Percentiles rank a stretch among this genome's conserved stretches.
Conservation (phyloP, 2,329 filamentous ascomycete genomes). For the Curvularia sp. region DNA sequence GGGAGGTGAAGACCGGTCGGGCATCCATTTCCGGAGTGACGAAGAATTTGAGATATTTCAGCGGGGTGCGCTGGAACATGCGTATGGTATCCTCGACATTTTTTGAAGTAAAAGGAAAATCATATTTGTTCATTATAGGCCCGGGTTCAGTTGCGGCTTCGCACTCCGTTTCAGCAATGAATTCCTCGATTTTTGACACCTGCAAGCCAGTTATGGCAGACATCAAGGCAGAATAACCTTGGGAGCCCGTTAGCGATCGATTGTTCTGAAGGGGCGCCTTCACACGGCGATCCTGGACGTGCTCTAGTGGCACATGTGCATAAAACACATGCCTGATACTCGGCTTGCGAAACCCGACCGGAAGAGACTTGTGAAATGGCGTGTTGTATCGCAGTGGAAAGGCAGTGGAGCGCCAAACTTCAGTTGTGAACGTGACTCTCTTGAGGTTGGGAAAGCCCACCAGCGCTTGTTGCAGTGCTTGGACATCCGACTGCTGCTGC, state of each 20-base stretch:
- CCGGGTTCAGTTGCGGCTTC: conserved; percentile 11
- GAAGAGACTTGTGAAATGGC: conserved; percentile 53
- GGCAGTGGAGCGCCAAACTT: conserved; percentile 47
- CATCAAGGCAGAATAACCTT: conserved; percentile 43
- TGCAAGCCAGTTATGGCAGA: conserved; percentile 33
- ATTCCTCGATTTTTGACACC: conserved; percentile 41
- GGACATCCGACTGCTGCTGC: conserved; percentile 32
- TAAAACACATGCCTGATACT: conserved; percentile 42
- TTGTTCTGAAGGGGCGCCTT: background rate
- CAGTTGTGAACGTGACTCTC: conserved; percentile 51
- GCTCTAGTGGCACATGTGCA: conserved; percentile 7
- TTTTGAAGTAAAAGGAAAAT: conserved; percentile 1
- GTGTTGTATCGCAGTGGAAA: conserved; percentile 52
- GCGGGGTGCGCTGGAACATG: conserved; percentile 13
- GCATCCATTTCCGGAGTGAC: conserved; percentile 5
- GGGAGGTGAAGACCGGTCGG: background rate
- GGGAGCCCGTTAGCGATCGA: conserved; percentile 28
- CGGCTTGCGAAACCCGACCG: conserved; percentile 51
- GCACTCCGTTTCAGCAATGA: conserved; percentile 43
- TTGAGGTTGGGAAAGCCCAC: conserved; percentile 47
- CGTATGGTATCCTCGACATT: conserved; percentile 17
- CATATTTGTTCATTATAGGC: conserved; percentile 9
- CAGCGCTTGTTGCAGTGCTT: conserved; percentile 46
- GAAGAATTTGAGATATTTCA: conserved; percentile 19
- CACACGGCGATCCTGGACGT: background rate